These are phyloP conservation scores for Colletotrichum salicis DNA, from an alignment of 2,329 filamentous ascomycete genomes.

Conservation along the genomic window DNA sequence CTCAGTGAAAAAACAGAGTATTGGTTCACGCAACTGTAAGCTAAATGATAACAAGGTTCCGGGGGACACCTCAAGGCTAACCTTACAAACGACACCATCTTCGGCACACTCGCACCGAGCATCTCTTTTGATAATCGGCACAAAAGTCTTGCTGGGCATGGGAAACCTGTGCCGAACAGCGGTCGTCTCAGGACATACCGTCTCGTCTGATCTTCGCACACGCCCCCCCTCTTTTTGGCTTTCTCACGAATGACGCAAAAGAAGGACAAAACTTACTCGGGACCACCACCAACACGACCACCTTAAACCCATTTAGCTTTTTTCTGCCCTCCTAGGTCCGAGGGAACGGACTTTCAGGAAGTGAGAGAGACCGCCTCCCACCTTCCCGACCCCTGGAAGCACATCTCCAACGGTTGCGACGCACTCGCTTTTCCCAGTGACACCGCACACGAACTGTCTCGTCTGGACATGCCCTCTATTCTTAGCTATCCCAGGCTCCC, in stretches of 20 bases:
- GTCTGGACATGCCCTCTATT: slow-evolving; percentile 31
- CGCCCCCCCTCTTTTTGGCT: neutral
- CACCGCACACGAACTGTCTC: slow-evolving; percentile 21
- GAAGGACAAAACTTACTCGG: neutral
- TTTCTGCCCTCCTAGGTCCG: neutral
- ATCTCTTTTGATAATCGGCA: neutral
- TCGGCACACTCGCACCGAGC: slow-evolving; percentile 22
- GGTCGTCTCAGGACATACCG: slow-evolving; percentile 24
- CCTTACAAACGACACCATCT: slow-evolving; percentile 21
- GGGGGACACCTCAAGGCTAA: slow-evolving; percentile 8
- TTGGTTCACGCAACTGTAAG: slow-evolving; percentile 1
- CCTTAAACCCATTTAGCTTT: slow-evolving; percentile 27
- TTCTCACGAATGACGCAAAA: slow-evolving; percentile 12
- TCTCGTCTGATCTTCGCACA: slow-evolving; percentile 21
- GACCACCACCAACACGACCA: neutral
- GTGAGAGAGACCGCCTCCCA: neutral
- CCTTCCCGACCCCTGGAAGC: neutral
- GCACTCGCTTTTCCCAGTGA: neutral
- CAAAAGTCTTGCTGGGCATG: neutral
- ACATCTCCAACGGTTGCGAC: neutral
- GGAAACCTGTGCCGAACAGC: slow-evolving; percentile 30
- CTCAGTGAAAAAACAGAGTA: neutral
- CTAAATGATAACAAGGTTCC: neutral
- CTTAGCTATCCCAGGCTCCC: slow-evolving; percentile 8
- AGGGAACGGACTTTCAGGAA: neutral